Evolutionary conservation across 768 basidiomycete species (phyloP), one percentile per base, ranked within the genome.

Genomic region (Suillus alpinus): DNA sequence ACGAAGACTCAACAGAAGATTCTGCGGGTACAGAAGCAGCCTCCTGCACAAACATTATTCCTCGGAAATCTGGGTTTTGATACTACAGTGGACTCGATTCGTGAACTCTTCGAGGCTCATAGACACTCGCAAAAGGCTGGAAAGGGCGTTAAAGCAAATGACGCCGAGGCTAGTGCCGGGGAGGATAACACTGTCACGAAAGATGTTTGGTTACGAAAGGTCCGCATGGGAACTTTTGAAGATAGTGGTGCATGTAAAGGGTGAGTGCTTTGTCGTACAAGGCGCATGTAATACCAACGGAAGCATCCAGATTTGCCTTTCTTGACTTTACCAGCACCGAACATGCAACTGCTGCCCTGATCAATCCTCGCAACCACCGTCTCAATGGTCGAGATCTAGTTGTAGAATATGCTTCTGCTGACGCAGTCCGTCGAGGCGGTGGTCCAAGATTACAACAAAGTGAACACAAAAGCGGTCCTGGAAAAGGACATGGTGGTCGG

Each of bases 231-330:
- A 4, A 95, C 95, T 18, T 99, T 99, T 65, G 94, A 98, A 71
- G 96, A 99, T 73, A 91, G 86, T 53, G 97, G 96, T 9, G 75
- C 85, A 57, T 98, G 96, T 77, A 99, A 98, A 81, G 96, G 96
- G 96, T 97, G 69, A 61, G 82, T 77, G 23, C 36, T 41, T 61
- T 12, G 20, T 47, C 6, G 37, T 37, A 49, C 55, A 32, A 5
- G 31, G 34, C 37, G 43, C n/a, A 14, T 8, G 32, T n/a, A 36
- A 18, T 57, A 9, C 59, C 6, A 57, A 57, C 56, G 31, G 16
- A 44, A 20, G 6, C 13, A 39, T 10, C 36, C 9, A 98, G 96
- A 16, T 98, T 93, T 77, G 94, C 92, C 0, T 98, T 98, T 70
- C 83, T 96, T 58, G 97, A 99, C 73, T 99, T 98, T 72, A 82